A percentile compares a stretch with the other conserved stretches of the same genome.
Evolutionary conservation across 2,329 filamentous ascomycete genomes (phyloP).

Genomic region (Fusarium xylarioides): DNA sequence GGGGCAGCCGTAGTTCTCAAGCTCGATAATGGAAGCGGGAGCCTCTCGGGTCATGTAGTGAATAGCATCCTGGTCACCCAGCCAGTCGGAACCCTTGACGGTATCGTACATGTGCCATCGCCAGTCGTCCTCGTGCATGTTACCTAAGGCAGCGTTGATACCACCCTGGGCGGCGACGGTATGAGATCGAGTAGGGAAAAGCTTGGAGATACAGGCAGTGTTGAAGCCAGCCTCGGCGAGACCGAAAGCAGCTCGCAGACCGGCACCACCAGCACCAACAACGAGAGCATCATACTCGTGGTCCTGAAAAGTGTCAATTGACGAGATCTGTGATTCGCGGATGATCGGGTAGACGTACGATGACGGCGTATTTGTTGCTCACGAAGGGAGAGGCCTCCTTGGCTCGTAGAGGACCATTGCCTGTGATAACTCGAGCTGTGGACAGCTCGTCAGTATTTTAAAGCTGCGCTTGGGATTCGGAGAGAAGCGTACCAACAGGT

Average conservation of each 20-base stretch:
- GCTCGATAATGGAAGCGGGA: constrained; percentile 88
- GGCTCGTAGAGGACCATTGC: constrained; percentile 82
- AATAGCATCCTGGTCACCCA: constrained; percentile 96
- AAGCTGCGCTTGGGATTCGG: constrained; percentile 2
- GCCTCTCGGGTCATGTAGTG: constrained; percentile 99
- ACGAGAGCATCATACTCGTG: constrained; percentile 99
- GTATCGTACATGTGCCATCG: constrained; percentile 99
- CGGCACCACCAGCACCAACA: constrained; percentile 83
- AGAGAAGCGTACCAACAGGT: constrained; percentile 70
- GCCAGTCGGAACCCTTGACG: constrained; percentile 97
- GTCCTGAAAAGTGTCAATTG: constrained; percentile 65
- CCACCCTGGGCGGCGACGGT: constrained; percentile 85
- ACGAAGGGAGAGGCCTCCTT: constrained; percentile 92
- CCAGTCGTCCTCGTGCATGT: constrained; percentile 99
- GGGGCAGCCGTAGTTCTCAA: constrained; percentile 97
- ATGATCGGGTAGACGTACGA: constrained; percentile 66
- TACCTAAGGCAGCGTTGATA: constrained; percentile 88
- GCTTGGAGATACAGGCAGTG: constrained; percentile 86
- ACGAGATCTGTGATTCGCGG: constrained; percentile 4
- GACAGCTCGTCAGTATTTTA: constrained; percentile 23
- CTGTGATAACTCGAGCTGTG: constrained; percentile 81
- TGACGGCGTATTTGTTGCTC: constrained; percentile 91
- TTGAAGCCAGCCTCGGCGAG: constrained; percentile 90
- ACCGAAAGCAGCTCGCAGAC: constrained; percentile 84
- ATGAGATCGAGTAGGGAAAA: constrained; percentile 86